These are phyloP conservation scores for Trichoderma asperellum DNA, from an alignment of 2,329 filamentous ascomycete genomes.

Conservation along the genomic window DNA sequence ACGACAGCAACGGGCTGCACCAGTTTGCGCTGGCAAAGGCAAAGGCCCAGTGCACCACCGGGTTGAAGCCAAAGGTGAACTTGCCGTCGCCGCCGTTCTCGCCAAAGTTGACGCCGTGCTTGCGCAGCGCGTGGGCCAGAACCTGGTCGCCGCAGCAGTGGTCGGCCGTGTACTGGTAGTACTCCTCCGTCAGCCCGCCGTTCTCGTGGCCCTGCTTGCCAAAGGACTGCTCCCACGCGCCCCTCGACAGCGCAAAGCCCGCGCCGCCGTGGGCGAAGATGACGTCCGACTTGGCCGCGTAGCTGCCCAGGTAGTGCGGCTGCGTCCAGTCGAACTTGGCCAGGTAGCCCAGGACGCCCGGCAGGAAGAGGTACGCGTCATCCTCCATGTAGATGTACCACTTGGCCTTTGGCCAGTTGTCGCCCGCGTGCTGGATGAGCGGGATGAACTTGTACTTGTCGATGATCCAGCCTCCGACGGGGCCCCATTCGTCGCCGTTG, in stretches of 20 bases:
- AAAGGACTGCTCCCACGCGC: constrained; percentile 35
- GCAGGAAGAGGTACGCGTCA: constrained; percentile 36
- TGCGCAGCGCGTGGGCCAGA: constrained; percentile 32
- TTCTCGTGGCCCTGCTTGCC: constrained; percentile 27
- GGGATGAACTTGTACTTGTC: constrained; percentile 38
- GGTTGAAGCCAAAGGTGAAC: constrained; percentile 37
- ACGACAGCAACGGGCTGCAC: constrained; percentile 35
- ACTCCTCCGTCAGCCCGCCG: constrained; percentile 31
- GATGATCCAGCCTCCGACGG: constrained; percentile 35
- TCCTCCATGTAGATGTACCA: constrained; percentile 39
- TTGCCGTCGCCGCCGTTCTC: constrained; percentile 36
- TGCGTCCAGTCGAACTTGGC: constrained; percentile 32
- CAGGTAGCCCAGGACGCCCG: constrained; percentile 31
- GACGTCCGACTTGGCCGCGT: constrained; percentile 34
- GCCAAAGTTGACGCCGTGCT: constrained; percentile 35
- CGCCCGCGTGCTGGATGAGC: constrained; percentile 35
- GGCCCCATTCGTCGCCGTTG: constrained; percentile 35
- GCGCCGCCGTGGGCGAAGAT: constrained; percentile 36
- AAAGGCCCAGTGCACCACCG: constrained; percentile 35
- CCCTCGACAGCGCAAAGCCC: constrained; percentile 35
- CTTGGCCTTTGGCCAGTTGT: constrained; percentile 34
- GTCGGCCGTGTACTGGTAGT: constrained; percentile 33
- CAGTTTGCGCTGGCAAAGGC: constrained; percentile 34
- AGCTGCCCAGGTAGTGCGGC: constrained; percentile 35
- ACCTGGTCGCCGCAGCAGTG: constrained; percentile 38